A percentile compares a stretch with the other conserved stretches of the same genome.
phyloP scores from a whole-genome alignment of 257 asterid species.

The Nicotiana obtusifolia region DNA sequence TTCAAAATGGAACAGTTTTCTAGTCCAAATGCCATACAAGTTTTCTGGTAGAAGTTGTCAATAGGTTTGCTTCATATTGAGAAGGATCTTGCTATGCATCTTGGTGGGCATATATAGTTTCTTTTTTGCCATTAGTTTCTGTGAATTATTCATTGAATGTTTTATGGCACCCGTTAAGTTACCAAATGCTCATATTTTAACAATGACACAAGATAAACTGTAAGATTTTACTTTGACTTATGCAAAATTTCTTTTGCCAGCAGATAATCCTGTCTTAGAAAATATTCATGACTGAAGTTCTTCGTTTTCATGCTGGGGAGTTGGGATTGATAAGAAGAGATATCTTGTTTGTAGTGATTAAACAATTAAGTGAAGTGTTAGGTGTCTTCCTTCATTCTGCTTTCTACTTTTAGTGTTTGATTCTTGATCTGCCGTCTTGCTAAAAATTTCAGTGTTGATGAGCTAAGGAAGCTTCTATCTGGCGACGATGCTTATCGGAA shows the following conservation, averaged over 20 bases:
- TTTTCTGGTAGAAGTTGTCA: neutral
- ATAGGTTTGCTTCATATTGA: neutral
- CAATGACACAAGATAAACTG: neutral
- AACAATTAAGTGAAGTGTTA: neutral
- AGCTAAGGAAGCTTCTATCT: slow-evolving; percentile 67
- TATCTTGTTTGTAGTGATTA: neutral
- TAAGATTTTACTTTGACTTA: neutral
- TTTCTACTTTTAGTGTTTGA: neutral
- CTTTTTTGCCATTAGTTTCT: neutral
- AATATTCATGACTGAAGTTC: neutral
- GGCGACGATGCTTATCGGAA: slow-evolving; percentile 80
- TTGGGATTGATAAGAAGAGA: neutral
- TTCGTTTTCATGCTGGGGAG: neutral
- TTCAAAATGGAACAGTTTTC: neutral
- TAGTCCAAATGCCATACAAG: neutral
- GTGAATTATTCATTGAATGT: neutral
- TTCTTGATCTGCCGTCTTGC: neutral
- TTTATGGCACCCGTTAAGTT: neutral
- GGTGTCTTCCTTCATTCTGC: neutral
- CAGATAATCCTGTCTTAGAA: neutral
- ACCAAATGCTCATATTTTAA: neutral
- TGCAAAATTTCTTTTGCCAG: neutral
- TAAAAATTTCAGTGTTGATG: slow-evolving; percentile 55
- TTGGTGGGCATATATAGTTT: neutral
- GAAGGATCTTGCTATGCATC: neutral